phyloP scores from a whole-genome alignment of 2,329 filamentous ascomycete genomes.

The Cladosporium colombiae region DNA sequence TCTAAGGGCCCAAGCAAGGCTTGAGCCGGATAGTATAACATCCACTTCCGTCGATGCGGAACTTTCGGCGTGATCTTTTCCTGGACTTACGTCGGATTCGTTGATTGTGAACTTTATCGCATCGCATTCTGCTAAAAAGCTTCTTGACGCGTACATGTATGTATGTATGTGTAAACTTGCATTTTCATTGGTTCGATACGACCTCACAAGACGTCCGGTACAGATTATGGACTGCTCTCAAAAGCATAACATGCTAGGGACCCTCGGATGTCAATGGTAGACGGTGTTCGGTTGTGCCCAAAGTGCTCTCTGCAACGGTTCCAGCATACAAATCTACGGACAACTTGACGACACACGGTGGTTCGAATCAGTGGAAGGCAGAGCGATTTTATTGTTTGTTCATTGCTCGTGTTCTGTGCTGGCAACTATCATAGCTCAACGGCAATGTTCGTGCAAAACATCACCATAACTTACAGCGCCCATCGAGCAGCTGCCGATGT shows the following conservation, averaged over 20 bases:
- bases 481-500: background rate
- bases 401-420: no score
- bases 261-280: background rate
- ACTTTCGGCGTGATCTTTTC: background rate
- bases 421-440: background rate
- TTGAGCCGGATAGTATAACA: background rate
- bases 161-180: background rate
- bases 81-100: background rate
- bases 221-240: background rate
- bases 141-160: background rate
- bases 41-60: background rate
- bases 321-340: background rate
- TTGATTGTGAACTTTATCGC: background rate
- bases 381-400: background rate
- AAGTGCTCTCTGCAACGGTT: background rate
- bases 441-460: background rate
- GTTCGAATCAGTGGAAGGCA: background rate
- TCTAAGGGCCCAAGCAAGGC: background rate
- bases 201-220: background rate
- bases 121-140: background rate
- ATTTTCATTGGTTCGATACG: background rate
- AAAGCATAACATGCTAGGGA: background rate
- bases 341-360: background rate
- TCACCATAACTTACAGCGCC: background rate
- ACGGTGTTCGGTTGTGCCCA: background rate